Conservation (phyloP, 1,284 basidiomycete genomes). For the Fomitopsis pinicola region DNA sequence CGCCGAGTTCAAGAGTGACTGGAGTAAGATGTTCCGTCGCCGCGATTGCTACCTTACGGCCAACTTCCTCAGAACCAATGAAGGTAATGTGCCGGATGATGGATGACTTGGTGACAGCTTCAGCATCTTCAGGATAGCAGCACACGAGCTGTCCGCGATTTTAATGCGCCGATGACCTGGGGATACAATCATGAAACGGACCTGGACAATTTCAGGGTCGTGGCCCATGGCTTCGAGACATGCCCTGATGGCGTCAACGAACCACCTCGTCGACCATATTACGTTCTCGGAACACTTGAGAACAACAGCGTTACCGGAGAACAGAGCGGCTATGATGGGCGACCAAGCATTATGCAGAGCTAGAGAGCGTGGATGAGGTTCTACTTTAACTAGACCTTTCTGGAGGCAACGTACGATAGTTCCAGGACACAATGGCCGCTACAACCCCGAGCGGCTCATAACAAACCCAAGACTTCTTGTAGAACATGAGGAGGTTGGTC, state of each 20-base stretch:
- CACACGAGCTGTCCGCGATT: constrained; percentile 56
- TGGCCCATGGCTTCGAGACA: constrained; percentile 78
- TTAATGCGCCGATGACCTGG: not conserved
- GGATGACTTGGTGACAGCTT: constrained; percentile 76
- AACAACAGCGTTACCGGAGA: constrained; percentile 87
- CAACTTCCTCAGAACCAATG: constrained; percentile 91
- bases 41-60: constrained; percentile 78
- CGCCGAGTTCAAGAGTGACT: constrained; percentile 87
- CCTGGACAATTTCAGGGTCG: constrained; percentile 80
- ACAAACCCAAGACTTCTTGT: constrained; percentile 82
- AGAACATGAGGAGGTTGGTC: constrained; percentile 75
- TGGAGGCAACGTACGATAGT: constrained; percentile 61
- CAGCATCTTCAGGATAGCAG: constrained; percentile 86
- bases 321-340: constrained; percentile 86
- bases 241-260: constrained; percentile 70
- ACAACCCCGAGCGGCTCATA: constrained; percentile 96
- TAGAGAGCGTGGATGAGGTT: constrained; percentile 23
- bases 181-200: constrained; percentile 14
- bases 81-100: constrained; percentile 82
- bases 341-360: constrained; percentile 92
- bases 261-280: constrained; percentile 84
- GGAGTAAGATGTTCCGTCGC: constrained; percentile 87
- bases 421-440: constrained; percentile 92
- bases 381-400: not conserved
- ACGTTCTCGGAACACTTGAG: constrained; percentile 94